These are phyloP conservation scores for Cyberlindnera xylosilytica DNA, from an alignment of 805 yeast species.

Conservation along the genomic window DNA sequence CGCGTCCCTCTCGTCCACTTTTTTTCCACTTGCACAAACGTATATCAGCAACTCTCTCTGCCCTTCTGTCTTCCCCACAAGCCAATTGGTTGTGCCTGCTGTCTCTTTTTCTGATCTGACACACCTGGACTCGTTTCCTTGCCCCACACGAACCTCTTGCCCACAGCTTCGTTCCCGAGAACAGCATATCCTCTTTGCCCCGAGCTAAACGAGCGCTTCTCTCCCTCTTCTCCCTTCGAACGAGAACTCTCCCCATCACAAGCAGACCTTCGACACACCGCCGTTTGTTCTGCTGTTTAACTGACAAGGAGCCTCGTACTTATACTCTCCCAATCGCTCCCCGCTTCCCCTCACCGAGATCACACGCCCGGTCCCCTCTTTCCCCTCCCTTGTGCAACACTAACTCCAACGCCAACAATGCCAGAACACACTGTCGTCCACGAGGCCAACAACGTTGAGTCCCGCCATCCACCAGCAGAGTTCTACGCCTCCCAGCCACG, in stretches of 20 bases:
- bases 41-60: not conserved
- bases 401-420: slow-evolving; percentile 4
- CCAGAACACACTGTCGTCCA: slow-evolving; percentile 35
- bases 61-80: no score
- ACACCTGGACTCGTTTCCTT: not conserved
- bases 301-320: no score
- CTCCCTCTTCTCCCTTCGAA: no score
- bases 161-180: no score
- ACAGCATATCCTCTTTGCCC: not conserved
- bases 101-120: not conserved
- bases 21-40: not conserved
- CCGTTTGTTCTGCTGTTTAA: no score
- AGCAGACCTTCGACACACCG: no score
- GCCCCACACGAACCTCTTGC: not conserved
- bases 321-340: no score
- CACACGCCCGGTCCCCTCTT: not conserved
- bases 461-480: slow-evolving; percentile 33
- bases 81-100: not conserved
- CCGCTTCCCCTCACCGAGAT: no score
- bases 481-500: slow-evolving; percentile 41
- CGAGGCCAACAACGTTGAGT: slow-evolving; percentile 35
- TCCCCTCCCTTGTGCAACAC: no score
- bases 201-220: slow-evolving; percentile 1
- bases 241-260: no score
- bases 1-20: slow-evolving; percentile 1